Percentiles rank a stretch among this genome's conserved stretches.
These are phyloP conservation scores for Nakataea oryzae DNA, from an alignment of 2,329 filamentous ascomycete species.

Conservation along the genomic window DNA sequence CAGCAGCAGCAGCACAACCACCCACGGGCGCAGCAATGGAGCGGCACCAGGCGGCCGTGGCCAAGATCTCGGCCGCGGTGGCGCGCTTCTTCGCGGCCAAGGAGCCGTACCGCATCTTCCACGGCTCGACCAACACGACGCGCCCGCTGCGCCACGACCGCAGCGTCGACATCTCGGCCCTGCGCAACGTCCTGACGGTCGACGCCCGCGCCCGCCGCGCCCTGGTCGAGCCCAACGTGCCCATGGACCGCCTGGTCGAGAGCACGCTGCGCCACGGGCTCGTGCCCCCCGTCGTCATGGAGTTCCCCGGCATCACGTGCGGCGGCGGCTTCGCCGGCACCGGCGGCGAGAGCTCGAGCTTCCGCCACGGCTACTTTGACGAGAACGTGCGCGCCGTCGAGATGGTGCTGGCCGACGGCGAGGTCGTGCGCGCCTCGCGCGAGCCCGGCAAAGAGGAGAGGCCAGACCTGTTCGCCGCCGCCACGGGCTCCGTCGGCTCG, in stretches of 20 bases:
- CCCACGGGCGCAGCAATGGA: slow-evolving; percentile 26
- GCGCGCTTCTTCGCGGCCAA: slow-evolving; percentile 34
- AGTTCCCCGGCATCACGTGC: slow-evolving; percentile 66
- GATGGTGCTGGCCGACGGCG: slow-evolving; percentile 59
- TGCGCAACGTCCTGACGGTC: slow-evolving; percentile 54
- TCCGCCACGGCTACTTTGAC: slow-evolving; percentile 63
- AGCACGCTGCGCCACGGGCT: slow-evolving; percentile 54
- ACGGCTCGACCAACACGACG: slow-evolving; percentile 70
- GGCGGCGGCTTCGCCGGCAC: slow-evolving; percentile 64
- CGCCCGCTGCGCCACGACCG: slow-evolving; percentile 35
- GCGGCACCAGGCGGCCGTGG: slow-evolving; percentile 36
- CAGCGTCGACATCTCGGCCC: slow-evolving; percentile 54
- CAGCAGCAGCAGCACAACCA: background rate
- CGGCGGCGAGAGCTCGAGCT: slow-evolving; percentile 59
- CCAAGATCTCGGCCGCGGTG: slow-evolving; percentile 34
- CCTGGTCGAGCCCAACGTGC: slow-evolving; percentile 65
- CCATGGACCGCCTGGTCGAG: slow-evolving; percentile 62
- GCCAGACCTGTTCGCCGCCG: slow-evolving; percentile 52
- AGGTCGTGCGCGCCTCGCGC: slow-evolving; percentile 43
- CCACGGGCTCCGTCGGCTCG: slow-evolving; percentile 57
- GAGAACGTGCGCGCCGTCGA: slow-evolving; percentile 52
- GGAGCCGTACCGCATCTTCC: slow-evolving; percentile 61
- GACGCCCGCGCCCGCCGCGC: slow-evolving; percentile 44
- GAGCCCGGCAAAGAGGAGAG: slow-evolving; percentile 19
- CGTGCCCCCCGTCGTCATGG: slow-evolving; percentile 63